phyloP scores from a whole-genome alignment of 2,329 filamentous ascomycete species.

The Ceratocystis smalleyi region DNA sequence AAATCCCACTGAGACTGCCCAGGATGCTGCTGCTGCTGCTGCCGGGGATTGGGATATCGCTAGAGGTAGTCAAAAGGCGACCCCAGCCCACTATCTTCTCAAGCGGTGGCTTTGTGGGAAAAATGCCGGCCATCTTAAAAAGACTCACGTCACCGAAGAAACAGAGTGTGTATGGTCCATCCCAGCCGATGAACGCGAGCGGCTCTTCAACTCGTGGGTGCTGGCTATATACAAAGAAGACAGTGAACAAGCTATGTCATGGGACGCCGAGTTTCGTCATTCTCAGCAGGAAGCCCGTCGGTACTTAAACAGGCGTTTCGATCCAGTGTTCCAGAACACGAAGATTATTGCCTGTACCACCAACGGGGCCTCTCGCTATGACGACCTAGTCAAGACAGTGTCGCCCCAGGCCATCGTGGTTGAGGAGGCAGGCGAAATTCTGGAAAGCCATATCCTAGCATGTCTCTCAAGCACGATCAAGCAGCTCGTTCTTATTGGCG shows the following conservation, averaged over 20 bases:
- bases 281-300: conserved; percentile 28
- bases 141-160: conserved; percentile 20
- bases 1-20: no score
- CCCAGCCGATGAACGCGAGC: conserved; percentile 23
- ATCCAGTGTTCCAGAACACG: conserved; percentile 34
- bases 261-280: conserved; percentile 29
- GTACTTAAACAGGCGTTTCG: conserved; percentile 30
- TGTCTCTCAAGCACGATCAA: conserved; percentile 40
- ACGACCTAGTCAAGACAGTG: conserved; percentile 35
- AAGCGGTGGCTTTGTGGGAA: conserved; percentile 35
- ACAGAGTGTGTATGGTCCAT: conserved; percentile 38
- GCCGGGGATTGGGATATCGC: no score
- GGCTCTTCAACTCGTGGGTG: conserved; percentile 30
- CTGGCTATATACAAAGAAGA: conserved; percentile 35
- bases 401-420: conserved; percentile 46
- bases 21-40: no score
- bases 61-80: background rate
- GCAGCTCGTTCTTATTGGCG: conserved; percentile 55
- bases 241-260: conserved; percentile 26
- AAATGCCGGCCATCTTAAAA: conserved; percentile 30
- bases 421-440: conserved; percentile 59
- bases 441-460: conserved; percentile 43
- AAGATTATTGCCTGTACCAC: conserved; percentile 56
- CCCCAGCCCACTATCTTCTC: conserved; percentile 32
- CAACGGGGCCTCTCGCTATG: conserved; percentile 50